Conservation (phyloP, 495 filamentous ascomycete genomes). For the Penicillium manginii region DNA sequence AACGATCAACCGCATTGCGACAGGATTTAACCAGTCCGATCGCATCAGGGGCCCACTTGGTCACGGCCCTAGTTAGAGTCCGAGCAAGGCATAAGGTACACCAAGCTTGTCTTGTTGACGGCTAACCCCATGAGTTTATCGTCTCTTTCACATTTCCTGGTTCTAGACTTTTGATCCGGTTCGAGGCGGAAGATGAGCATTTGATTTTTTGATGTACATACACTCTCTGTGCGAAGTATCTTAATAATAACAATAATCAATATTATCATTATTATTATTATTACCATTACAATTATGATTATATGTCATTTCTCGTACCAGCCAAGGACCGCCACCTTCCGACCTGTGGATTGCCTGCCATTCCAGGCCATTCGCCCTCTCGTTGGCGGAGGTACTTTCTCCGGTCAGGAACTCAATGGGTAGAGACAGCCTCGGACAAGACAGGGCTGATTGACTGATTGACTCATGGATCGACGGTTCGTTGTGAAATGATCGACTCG, state of each 20-base stretch:
- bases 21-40: neutral
- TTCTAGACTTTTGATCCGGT: no score
- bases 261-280: neutral
- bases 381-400: constrained; percentile 11
- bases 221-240: no score
- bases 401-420: constrained; percentile 26
- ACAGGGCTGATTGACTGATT: no score
- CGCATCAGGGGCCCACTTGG: constrained; percentile 14
- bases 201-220: no score
- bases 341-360: constrained; percentile 19
- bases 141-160: no score
- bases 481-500: neutral
- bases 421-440: neutral
- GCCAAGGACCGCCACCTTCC: constrained; percentile 13
- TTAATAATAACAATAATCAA: no score
- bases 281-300: no score
- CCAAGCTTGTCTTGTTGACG: no score
- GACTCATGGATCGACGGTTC: constrained; percentile 10
- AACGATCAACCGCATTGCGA: no score
- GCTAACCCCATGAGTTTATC: neutral
- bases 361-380: constrained; percentile 11
- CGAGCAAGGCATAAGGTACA: constrained; percentile 11
- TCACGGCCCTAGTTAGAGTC: constrained; percentile 16
- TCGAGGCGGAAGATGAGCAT: no score
- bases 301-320: no score